Conservation (phyloP, 306 rosid species). For the Quercus glauca region DNA sequence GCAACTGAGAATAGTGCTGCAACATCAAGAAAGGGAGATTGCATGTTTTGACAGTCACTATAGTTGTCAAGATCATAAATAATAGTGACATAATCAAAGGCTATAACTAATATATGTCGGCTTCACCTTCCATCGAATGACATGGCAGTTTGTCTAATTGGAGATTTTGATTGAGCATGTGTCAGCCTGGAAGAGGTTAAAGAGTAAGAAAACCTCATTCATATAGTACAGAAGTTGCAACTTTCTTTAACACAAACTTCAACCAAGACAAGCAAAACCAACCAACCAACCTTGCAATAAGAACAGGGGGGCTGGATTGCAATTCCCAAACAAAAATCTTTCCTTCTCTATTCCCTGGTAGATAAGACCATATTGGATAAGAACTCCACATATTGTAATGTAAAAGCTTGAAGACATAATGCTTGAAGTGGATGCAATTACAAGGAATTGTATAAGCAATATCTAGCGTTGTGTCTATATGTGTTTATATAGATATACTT, state of each 20-base stretch:
- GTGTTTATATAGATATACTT: neutral
- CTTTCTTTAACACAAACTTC: neutral
- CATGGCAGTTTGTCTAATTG: conserved; percentile 88
- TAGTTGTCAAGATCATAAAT: conserved; percentile 1
- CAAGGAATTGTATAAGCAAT: neutral
- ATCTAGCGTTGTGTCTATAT: neutral
- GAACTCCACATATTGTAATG: neutral
- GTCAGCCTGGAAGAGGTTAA: conserved; percentile 50
- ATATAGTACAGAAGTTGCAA: neutral
- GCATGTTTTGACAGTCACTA: neutral
- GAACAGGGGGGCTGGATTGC: conserved; percentile 89
- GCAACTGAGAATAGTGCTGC: conserved; percentile 86
- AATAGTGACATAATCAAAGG: neutral
- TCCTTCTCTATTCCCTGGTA: conserved; percentile 86
- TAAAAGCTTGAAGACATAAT: conserved; percentile 1
- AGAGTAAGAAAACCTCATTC: conserved; percentile 2
- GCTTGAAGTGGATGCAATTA: neutral
- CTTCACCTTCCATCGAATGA: conserved; percentile 91
- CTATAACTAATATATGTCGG: neutral
- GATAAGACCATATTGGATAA: neutral
- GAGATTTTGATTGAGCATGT: conserved; percentile 83
- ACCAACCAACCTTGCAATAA: conserved; percentile 57
- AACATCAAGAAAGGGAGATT: conserved; percentile 14
- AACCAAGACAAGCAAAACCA: conserved; percentile 6
- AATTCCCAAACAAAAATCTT: conserved; percentile 90